Evolutionary conservation across 306 rosid species (phyloP), one percentile per base, ranked within the genome.

Genomic region (Ziziphus jujuba): DNA sequence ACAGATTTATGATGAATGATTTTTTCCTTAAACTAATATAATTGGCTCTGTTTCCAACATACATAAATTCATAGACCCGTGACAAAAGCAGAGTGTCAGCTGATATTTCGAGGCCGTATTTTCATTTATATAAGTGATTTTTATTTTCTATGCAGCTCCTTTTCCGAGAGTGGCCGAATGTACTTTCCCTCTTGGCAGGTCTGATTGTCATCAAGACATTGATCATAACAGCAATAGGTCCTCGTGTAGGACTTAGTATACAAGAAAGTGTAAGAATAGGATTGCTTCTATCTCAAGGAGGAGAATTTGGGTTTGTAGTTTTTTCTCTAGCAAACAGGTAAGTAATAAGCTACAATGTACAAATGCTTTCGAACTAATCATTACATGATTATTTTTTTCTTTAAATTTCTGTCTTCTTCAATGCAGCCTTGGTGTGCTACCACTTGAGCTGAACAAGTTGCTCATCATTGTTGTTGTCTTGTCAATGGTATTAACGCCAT

Each of bases 241-340:
- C 96, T 66, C 97, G 96, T 77, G 99, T 95, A 70, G 99, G 99
- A 20, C 91, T 95, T 67, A 73, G 88, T 55, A 61, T 87, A 66
- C 95, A 88, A 80, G 99, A 95, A 82, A 90, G 99, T 82, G 93
- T 95, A 67, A 87, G 99, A 88, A 90, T 95, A 75, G 99, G 99
- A 44, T 81, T 95, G 65, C 97, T 95, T 62, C 85, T 95, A 63
- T 95, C 99, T 64, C 99, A 95, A 81, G 99, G 99, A 77, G 99
- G 99, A 38, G 97, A 93, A 81, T 93, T 88, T 75, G 97, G 84
- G 50, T 93, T 93, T 80, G 99, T 95, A 12, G 96, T 95, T 71
- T 87, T 95, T 74, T 95, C 97, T 75, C 89, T 95, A 31, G 99
- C 97, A 59, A 93, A 95, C 78, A 85, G 97, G 97, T 80, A 65